Evolutionary conservation across 1,284 basidiomycete species (phyloP).

Genomic region (Phlebopus sp.): DNA sequence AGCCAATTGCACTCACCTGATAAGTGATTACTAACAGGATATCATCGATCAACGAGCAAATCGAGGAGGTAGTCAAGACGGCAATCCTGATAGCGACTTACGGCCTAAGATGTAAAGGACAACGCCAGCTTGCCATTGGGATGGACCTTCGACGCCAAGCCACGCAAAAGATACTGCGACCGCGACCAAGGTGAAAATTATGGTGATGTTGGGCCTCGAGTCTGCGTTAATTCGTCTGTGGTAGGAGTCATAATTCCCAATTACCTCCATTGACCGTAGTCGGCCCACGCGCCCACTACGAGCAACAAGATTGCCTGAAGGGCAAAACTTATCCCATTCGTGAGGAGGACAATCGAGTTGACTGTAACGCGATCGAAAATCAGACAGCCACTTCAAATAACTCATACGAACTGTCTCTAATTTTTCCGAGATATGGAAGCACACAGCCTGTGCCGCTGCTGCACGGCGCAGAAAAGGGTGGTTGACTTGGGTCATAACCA

Average conservation of each 20-base stretch:
- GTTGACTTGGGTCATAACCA: conserved; percentile 62
- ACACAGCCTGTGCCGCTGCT: conserved; percentile 53
- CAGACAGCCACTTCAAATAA: not conserved
- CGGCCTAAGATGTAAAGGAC: conserved; percentile 75
- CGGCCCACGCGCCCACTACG: conserved; percentile 71
- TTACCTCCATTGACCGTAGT: conserved; percentile 74
- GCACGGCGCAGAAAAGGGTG: conserved; percentile 54
- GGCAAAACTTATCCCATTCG: conserved; percentile 74
- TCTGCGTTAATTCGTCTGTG: conserved; percentile 9
- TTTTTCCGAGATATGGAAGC: conserved; percentile 60
- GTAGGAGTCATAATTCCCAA: not conserved
- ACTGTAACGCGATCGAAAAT: conserved; percentile 38
- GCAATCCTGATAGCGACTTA: conserved; percentile 36
- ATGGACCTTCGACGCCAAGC: conserved; percentile 66
- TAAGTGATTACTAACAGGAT: conserved; percentile 66
- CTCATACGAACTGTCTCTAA: conserved; percentile 53
- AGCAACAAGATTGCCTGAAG: conserved; percentile 66
- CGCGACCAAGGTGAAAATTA: conserved; percentile 68
- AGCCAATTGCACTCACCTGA: conserved; percentile 43
- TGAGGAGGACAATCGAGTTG: conserved; percentile 74
- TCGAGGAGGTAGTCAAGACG: not conserved
- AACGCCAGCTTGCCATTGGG: conserved; percentile 67
- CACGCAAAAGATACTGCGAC: conserved; percentile 74
- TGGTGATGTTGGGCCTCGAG: conserved; percentile 70
- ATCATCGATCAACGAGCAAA: not conserved